Conservation (phyloP, 208 protist genomes). For the Leishmania mexicana region DNA sequence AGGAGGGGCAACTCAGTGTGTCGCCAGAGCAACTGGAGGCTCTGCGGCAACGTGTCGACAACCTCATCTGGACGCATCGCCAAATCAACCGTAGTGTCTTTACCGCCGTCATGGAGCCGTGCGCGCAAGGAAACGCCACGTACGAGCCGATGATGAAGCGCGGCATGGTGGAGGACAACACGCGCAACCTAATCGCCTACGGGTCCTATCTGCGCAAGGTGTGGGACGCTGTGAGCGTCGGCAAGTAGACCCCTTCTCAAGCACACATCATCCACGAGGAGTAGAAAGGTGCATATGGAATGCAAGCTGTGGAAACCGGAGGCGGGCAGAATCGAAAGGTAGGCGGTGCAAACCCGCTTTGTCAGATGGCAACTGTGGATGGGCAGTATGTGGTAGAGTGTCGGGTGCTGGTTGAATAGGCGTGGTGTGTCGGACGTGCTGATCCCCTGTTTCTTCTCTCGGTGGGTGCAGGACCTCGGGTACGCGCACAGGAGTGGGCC, state of each 20-base stretch:
- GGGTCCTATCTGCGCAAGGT: conserved; percentile 61
- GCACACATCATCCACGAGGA: not conserved
- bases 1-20: conserved; percentile 20
- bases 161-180: conserved; percentile 75
- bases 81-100: conserved; percentile 40
- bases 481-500: not conserved
- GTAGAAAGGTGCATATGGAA: not conserved
- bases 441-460: not conserved
- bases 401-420: not conserved
- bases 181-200: conserved; percentile 59
- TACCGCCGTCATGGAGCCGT: conserved; percentile 41
- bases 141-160: conserved; percentile 70
- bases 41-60: conserved; percentile 60
- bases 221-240: conserved; percentile 47
- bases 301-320: no score
- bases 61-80: conserved; percentile 50
- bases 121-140: conserved; percentile 51
- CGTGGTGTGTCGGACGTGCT: not conserved
- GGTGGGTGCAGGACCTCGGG: not conserved
- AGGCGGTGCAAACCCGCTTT: not conserved
- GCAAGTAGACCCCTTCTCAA: conserved; percentile 18
- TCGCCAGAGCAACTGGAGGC: conserved; percentile 57
- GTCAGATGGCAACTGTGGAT: not conserved
- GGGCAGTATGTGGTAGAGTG: not conserved
- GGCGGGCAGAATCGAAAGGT: not conserved